These are phyloP conservation scores for Aspergillus pseudoglaucus DNA, from an alignment of 2,329 filamentous ascomycete species.

Conservation along the genomic window DNA sequence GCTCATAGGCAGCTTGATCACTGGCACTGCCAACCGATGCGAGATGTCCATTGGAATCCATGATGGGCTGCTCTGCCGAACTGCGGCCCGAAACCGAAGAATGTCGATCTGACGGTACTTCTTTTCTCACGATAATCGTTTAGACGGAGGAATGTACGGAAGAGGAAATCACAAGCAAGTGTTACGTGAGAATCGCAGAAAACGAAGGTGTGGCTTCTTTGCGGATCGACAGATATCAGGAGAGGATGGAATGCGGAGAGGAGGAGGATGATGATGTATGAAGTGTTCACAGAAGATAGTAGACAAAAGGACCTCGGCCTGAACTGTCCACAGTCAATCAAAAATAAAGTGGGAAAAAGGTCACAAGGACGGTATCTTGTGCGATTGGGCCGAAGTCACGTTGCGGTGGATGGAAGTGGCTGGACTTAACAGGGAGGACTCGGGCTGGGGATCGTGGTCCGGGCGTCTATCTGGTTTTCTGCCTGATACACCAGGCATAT, in stretches of 20 bases:
- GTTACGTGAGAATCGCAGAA: neutral
- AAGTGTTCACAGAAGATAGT: neutral
- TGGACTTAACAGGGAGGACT: neutral
- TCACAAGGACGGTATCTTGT: neutral
- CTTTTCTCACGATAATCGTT: neutral
- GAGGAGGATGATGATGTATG: neutral
- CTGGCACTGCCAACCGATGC: constrained; percentile 35
- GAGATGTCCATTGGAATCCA: constrained; percentile 43
- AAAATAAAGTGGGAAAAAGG: neutral
- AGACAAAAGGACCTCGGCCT: neutral
- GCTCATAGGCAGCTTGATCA: constrained; percentile 56
- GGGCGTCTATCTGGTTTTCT: neutral
- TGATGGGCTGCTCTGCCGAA: constrained; percentile 28
- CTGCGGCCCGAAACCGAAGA: neutral
- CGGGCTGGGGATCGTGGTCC: neutral
- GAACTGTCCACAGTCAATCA: neutral
- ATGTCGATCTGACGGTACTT: neutral
- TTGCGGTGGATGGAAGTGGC: neutral
- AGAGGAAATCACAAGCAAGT: neutral
- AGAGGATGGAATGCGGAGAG: neutral
- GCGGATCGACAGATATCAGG: neutral
- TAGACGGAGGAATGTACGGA: neutral
- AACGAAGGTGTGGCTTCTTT: neutral
- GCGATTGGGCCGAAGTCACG: neutral
- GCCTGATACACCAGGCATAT: neutral